These are phyloP conservation scores for Suhomyces pyralidae DNA, from an alignment of 805 yeast genomes.

Conservation along the genomic window DNA sequence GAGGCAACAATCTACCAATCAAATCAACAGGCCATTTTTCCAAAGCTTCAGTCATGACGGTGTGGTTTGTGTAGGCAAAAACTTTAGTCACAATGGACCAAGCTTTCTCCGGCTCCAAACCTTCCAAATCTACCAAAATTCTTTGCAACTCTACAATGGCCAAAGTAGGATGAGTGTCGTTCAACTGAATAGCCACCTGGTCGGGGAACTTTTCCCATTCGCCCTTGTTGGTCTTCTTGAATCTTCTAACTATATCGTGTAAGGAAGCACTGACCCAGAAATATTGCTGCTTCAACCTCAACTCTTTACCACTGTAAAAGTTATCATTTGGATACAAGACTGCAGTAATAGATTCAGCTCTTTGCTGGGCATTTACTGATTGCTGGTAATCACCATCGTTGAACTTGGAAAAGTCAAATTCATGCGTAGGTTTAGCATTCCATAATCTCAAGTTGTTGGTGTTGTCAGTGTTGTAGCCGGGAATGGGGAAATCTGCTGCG, in stretches of 20 bases:
- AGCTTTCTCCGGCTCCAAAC: slow-evolving; percentile 76
- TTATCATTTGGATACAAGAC: slow-evolving; percentile 93
- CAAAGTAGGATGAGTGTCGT: slow-evolving; percentile 92
- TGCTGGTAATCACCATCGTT: slow-evolving; percentile 87
- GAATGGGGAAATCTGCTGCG: slow-evolving; percentile 89
- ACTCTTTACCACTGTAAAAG: slow-evolving; percentile 85
- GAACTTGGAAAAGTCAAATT: slow-evolving; percentile 87
- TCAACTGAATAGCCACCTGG: slow-evolving; percentile 85
- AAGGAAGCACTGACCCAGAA: slow-evolving; percentile 96
- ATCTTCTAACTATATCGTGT: slow-evolving; percentile 86
- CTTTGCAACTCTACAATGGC: slow-evolving; percentile 89
- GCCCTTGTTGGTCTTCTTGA: slow-evolving; percentile 66
- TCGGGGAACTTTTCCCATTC: slow-evolving; percentile 84
- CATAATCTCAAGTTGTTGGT: slow-evolving; percentile 89
- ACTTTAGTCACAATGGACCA: slow-evolving; percentile 80
- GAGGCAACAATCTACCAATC: slow-evolving; percentile 74
- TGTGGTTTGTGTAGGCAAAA: slow-evolving; percentile 91
- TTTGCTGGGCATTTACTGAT: slow-evolving; percentile 80
- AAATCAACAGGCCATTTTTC: slow-evolving; percentile 94
- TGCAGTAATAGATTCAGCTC: slow-evolving; percentile 89
- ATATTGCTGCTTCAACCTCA: slow-evolving; percentile 91
- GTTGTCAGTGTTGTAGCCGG: slow-evolving; percentile 78
- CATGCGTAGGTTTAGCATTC: slow-evolving; percentile 86
- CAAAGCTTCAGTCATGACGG: slow-evolving; percentile 91
- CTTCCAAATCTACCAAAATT: slow-evolving; percentile 79